Conservation (phyloP, 768 basidiomycete genomes). For the Tulasnella sp. region DNA sequence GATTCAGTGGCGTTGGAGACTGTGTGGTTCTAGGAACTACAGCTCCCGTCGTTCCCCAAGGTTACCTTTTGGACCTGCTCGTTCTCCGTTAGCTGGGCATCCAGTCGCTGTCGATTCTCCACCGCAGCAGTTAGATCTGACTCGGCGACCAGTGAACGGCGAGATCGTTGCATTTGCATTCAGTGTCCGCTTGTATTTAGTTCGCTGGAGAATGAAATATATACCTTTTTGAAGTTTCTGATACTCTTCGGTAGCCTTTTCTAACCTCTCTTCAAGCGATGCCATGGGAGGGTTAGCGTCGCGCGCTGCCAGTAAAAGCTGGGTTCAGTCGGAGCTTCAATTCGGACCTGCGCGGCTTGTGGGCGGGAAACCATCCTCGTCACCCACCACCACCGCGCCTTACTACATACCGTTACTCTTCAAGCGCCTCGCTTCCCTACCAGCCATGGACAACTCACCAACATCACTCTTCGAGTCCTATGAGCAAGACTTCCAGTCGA, state of each 20-base stretch:
- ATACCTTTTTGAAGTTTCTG: conserved; percentile 62
- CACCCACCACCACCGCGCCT: background rate
- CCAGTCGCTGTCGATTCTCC: conserved; percentile 77
- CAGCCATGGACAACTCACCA: conserved; percentile 71
- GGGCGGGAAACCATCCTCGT: background rate
- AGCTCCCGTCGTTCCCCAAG: background rate
- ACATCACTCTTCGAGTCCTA: conserved; percentile 85
- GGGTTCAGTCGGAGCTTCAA: background rate
- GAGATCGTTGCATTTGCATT: background rate
- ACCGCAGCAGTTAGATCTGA: conserved; percentile 61
- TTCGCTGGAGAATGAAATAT: background rate
- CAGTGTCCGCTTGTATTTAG: background rate
- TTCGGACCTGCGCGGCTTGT: background rate
- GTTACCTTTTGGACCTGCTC: conserved; percentile 81
- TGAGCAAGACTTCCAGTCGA: conserved; percentile 83
- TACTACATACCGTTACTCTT: background rate
- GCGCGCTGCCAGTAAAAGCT: background rate
- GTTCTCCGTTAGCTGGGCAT: conserved; percentile 85
- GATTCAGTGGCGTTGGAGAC: background rate
- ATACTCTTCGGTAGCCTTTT: conserved; percentile 63
- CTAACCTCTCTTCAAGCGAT: conserved; percentile 33
- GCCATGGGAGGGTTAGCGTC: background rate
- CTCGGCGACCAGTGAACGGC: background rate
- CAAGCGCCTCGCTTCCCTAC: background rate
- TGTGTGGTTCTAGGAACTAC: too few species aligned